Base-by-base conservation (phyloP, 1,139 yeast genomes). In the Wickerhamomyces sp. region DNA sequence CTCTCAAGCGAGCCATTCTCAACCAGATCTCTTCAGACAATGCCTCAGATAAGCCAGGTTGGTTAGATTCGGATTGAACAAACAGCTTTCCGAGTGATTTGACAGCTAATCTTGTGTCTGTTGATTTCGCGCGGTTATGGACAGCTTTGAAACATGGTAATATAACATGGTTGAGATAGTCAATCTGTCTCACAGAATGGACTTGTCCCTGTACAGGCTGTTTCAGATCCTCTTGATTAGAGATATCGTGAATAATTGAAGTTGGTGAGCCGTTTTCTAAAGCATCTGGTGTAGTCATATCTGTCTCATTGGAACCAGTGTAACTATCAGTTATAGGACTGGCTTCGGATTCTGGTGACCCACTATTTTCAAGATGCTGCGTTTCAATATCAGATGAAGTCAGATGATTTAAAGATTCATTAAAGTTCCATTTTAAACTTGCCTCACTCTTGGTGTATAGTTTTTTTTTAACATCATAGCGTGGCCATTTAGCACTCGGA, bases 41-140 rank as follows among this genome's bases (percentile, higher is more conserved):
- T 0, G 84, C 84, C 43, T 77, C 81, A 41, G 77, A 63, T 27
- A 82, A 62, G 0, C 90, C 90, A 0, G 85, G 81, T 43, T 74
- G 76, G n/a, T 61, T 58, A 30, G 54, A 47, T 52, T 82, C 89
- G 40, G 68, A 68, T n/a, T 54, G 55, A 2, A 55, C 48, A 37
- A 78, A 59, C n/a, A 53, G 56, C 16, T 59, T 53, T 24, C 68
- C 63, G 39, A 80, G 54, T 4, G 59, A 47, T 24, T 63, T 57
- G 14, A 79, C 81, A 5, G 70, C 61, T 5, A 47, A 43, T 43
- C 64, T 70, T 0, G 85, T 75, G n/a, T 60, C 65, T 12, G 56
- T 59, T 17, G 68, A 64, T 35, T 66, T 66, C 3, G 83, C 82
- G 37, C 87, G 63, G 24, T 56, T 60, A 35, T 67, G 61, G 31